phyloP scores from a whole-genome alignment of 2,329 filamentous ascomycete genomes.

The Aulographum hederae region DNA sequence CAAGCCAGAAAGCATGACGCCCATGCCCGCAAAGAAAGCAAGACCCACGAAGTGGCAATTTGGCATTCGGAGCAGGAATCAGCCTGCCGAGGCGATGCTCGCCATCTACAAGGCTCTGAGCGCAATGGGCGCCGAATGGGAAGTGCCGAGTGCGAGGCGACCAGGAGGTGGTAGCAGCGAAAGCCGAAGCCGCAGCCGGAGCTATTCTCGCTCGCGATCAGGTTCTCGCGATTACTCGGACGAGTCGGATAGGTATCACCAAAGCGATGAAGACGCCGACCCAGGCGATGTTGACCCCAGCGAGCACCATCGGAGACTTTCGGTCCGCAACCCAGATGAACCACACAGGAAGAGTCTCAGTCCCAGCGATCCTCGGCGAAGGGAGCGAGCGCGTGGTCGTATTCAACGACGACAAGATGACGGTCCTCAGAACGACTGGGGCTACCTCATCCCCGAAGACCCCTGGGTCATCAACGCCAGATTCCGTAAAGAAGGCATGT shows the following conservation, averaged over 20 bases:
- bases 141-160: constrained; percentile 30
- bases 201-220: constrained; percentile 12
- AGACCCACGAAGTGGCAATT: constrained; percentile 94
- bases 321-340: background rate
- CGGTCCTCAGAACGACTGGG: constrained; percentile 30
- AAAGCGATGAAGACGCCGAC: background rate
- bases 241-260: constrained; percentile 9
- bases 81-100: constrained; percentile 81
- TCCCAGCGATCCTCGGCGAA: background rate
- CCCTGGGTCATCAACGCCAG: constrained; percentile 89
- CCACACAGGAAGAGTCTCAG: background rate
- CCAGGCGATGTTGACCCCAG: background rate
- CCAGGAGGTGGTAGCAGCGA: constrained; percentile 21
- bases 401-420: background rate
- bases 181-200: constrained; percentile 13
- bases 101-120: constrained; percentile 87
- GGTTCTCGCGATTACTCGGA: constrained; percentile 19
- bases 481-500: constrained; percentile 68
- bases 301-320: background rate
- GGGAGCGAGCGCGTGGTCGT: background rate
- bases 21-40: constrained; percentile 46
- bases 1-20: constrained; percentile 35
- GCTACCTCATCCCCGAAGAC: constrained; percentile 78
- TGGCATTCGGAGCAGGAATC: constrained; percentile 84
- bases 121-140: constrained; percentile 79